Evolutionary conservation across 2,329 filamentous ascomycete species (phyloP), one percentile per base, ranked within the genome.

Genomic region (Neopestalotiopsis rosae): DNA sequence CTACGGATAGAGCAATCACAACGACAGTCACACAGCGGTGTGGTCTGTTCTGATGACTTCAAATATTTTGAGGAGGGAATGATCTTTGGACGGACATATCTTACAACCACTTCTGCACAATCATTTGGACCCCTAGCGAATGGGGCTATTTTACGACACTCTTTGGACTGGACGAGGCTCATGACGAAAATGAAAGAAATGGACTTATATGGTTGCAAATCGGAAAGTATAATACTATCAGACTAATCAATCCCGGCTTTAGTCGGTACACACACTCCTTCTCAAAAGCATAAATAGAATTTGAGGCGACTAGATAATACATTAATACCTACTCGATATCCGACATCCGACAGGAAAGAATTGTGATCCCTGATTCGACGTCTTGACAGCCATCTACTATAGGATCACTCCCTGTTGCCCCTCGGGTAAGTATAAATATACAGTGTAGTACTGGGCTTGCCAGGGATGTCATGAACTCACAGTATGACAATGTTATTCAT

Each of bases 31-130:
- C 9, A 20, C 17, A 32, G 34, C 34, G n/a, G 30, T 34, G n/a
- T 28, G 14, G 9, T n/a, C 32, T 17, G 13, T 10, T 2, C 10
- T 4, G 32, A 62, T n/a, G 28, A 34, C 20, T 49, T 61, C 32
- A 32, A 30, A 12, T 38, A 61, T 61, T 68, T 70, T 66, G 59
- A 58, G 67, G 63, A 45, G 59, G 61, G 67, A 68, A 67, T 67
- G 61, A 68, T 68, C 72, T 71, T 73, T 69, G 70, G 68, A 69
- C 66, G 69, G 65, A 68, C 66, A 67, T 65, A 59, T 52, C 71
- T 72, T 67, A 68, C 66, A 65, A 65, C 70, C 61, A 64, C 69
- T 75, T 75, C 72, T 73, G 74, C 73, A 75, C 73, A 71, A 72
- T 74, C 71, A 70, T 75, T 75, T 68, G 34, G 57, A 69, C 52